These are phyloP conservation scores for Aspergillus piperis DNA, from an alignment of 2,329 filamentous ascomycete genomes.

Conservation along the genomic window DNA sequence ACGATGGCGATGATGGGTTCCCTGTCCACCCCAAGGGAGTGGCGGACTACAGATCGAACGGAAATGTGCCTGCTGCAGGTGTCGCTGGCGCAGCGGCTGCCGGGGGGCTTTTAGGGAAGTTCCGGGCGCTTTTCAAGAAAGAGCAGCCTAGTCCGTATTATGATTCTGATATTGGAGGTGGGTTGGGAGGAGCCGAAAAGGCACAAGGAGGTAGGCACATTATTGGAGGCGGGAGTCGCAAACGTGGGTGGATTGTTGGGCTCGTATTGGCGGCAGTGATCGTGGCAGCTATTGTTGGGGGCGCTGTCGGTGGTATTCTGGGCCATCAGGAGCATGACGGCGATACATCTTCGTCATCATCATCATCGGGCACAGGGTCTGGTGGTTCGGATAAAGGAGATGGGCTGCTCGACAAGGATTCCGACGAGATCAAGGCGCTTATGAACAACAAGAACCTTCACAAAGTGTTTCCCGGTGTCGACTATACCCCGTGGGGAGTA, in stretches of 20 bases:
- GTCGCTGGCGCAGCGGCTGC: conserved; percentile 47
- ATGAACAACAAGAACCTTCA: conserved; percentile 80
- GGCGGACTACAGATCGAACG: neutral
- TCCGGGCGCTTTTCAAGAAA: conserved; percentile 46
- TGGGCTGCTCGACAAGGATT: conserved; percentile 69
- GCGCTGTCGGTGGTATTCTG: conserved; percentile 71
- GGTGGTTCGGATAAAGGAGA: conserved; percentile 63
- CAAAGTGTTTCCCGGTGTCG: conserved; percentile 92
- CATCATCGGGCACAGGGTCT: conserved; percentile 49
- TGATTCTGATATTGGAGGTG: conserved; percentile 52
- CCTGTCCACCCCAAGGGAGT: conserved; percentile 39
- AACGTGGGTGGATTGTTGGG: conserved; percentile 69
- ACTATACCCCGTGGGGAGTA: conserved; percentile 89
- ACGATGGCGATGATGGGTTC: conserved; percentile 86
- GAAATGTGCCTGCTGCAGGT: conserved; percentile 43
- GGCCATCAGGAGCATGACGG: conserved; percentile 53
- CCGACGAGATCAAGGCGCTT: conserved; percentile 74
- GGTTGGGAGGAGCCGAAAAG: conserved; percentile 57
- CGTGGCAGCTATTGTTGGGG: conserved; percentile 70
- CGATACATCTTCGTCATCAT: conserved; percentile 13
- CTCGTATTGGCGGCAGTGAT: conserved; percentile 66
- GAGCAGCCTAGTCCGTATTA: conserved; percentile 54
- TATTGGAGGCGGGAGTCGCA: conserved; percentile 64
- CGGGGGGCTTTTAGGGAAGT: conserved; percentile 44
- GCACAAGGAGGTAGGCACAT: conserved; percentile 60